Base-by-base conservation (phyloP, 2,329 filamentous ascomycete species). In the Rhinocladiella similis region DNA sequence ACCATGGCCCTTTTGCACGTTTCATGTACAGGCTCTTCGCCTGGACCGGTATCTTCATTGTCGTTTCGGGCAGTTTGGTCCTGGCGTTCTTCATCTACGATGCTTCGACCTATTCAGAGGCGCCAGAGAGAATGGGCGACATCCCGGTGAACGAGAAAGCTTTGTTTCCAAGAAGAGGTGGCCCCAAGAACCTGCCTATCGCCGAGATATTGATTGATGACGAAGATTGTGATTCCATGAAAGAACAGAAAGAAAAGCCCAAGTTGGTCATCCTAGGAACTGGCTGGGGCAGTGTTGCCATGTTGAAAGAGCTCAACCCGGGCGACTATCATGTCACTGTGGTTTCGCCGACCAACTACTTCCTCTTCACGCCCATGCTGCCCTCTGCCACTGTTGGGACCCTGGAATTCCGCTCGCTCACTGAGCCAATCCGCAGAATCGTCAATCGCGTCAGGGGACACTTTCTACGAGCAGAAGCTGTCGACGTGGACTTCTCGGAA, bases 341-440 rank as follows among this genome's bases (percentile, higher is more conserved):
- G 38, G 88, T 99, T 42, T 96, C 91, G 12, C 93, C 94, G 0
- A 89, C 89, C 35, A 97, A 97, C 68, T 96, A 97, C 76, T 99
- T 99, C 75, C 77, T 99, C 29, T 99, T 99, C 73, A 99, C 94
- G 1, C 94, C 94, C 0, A 97, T 99, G 92, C 80, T 99, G 42
- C 94, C 94, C 1, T 96, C 91, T 33, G 95, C 94, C 6, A 99
- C 95, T 0, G 94, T 99, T 5, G 95, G 95, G 12, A 99, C 94
- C 0, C 79, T 99, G 29, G 93, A 96, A 69, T 78, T 97, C 67
- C 83, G 93, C 63, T 96, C 91, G 48, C 79, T 99, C 56, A 91
- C 97, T 39, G 94, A 99, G 73, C 94, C 94, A 0, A 90, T 99
- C 59, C 85, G 94, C 60, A 84, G 90, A 47, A 94, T 99, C 64